Base-by-base conservation (phyloP, 2,329 filamentous ascomycete genomes). In the Ophiocordyceps camponoti-leonardi region DNA sequence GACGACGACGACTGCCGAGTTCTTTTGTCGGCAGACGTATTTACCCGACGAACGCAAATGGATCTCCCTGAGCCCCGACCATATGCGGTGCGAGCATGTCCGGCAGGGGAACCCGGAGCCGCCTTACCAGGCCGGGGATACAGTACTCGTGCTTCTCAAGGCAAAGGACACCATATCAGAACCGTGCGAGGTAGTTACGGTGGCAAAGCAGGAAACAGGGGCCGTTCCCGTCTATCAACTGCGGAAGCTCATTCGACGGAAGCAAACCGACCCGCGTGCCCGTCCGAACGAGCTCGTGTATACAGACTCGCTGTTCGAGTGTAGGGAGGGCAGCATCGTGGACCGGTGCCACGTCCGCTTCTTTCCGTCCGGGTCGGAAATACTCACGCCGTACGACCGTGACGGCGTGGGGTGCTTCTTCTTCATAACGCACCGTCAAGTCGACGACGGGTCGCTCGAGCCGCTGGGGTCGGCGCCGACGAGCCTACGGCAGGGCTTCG, bases 21-120 rank as follows among this genome's bases (percentile, higher is more conserved):
- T 80, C 42, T 84, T 90, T 49, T 71, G 88, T 2, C 72, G 85
- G 0, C 81, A 86, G 51, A 81, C 75, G 0, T 90, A 85, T 51
- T 55, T 77, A 1, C 68, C 71, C 1, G 61, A 68, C 1, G 68
- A 81, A 1, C 72, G 74, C 2, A 70, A 73, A 16, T 88, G 84
- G 66, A 61, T 77, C 0, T 75, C 74, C 0, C 59, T 87, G 0
- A 58, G 68, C 10, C 49, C 68, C 4, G 52, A 60, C 0, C 77
- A 88, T 51, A 66, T 79, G 30, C 51, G 42, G 3, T 86, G 82
- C 51, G 48, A 51, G 22, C 61, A 76, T 47, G 51, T 57, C 2
- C 45, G 35, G 10, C 45, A 33, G 22, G 47, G 35, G 14, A 20
- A 20, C 56, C 52, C n/a, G 22, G 51, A 44, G 4, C 33, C 46